Base-by-base conservation (phyloP, 2,329 filamentous ascomycete species). In the Colletotrichum sp. region DNA sequence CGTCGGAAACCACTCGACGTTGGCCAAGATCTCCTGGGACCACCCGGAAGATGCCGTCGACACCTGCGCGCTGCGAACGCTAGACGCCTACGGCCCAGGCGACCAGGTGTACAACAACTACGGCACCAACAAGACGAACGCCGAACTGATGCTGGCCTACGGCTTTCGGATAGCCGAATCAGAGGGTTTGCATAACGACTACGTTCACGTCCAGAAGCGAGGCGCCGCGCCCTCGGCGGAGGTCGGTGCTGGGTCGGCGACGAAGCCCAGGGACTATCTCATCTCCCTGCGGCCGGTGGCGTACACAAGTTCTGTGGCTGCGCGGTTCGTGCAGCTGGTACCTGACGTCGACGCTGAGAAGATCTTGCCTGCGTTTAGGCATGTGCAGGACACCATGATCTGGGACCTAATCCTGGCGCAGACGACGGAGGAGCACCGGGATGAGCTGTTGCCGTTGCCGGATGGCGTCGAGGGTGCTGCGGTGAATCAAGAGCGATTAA, bases 51-150 rank as follows among this genome's bases (percentile, higher is more conserved):
- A 87, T 13, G 80, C 84, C 9, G 75, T 78, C 5, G 77, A 78
- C 16, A 62, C 77, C 24, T 91, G 89, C 74, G 83, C 81, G 10
- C 84, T 92, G 75, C 78, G 2, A 89, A 92, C 78, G 64, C 77
- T 6, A 83, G 65, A 75, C 13, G 13, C 65, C 28, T 71, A 71
- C 66, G 24, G 16, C 10, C 71, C 90, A 0, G 91, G 92, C 0
- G 82, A 90, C 34, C 90, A 92, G 78, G 82, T 92, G 28, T 92
- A 88, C 79, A 94, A 95, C 85, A 95, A 94, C 81, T 96, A 96
- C 80, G 94, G 94, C 34, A 82, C 86, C 80, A 82, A 86, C 80
- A 94, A 95, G 83, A 94, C 93, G 8, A 96, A 95, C 79, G 93
- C 92, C 74, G 93, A 95, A 84, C 85, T 94, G 28, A 86, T 94